Conservation (phyloP, 75 land plant species). For the Isoetes taiwanensis region DNA sequence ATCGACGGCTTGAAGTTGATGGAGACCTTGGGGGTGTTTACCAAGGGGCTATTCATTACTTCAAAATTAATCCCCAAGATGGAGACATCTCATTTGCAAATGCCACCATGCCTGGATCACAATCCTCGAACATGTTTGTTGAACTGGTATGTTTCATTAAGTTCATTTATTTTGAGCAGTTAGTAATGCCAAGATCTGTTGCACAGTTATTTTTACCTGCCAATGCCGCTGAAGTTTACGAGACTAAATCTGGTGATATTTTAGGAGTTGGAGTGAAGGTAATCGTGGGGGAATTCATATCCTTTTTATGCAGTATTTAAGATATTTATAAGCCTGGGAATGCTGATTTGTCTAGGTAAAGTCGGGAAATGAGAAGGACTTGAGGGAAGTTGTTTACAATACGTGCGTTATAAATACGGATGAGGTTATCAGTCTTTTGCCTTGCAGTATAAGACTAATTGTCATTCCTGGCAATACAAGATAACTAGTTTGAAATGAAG, state of each 20-base stretch:
- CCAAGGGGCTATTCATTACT: conserved; percentile 22
- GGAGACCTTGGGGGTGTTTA: conserved; percentile 16
- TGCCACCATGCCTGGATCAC: conserved; percentile 17
- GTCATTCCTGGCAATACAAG: too few species aligned
- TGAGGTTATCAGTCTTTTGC: conserved; percentile 7
- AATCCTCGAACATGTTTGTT: conserved; percentile 21
- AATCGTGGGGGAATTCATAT: too few species aligned
- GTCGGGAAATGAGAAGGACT: background rate
- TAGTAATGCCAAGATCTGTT: too few species aligned
- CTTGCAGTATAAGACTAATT: too few species aligned
- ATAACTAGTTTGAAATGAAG: too few species aligned
- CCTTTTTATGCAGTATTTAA: too few species aligned
- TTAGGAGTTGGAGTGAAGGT: conserved; percentile 22
- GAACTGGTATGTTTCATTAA: conserved; percentile 25
- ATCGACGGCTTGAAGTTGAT: conserved; percentile 14
- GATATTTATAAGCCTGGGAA: too few species aligned
- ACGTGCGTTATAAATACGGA: conserved; percentile 17
- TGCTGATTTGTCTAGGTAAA: conserved; percentile 15
- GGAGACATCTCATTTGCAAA: conserved; percentile 22
- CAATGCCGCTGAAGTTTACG: conserved; percentile 8
- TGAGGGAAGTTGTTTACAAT: conserved; percentile 21
- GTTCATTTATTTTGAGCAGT: too few species aligned
- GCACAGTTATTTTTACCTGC: conserved; percentile 11
- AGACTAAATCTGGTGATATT: conserved; percentile 19
- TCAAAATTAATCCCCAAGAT: conserved; percentile 5